Evolutionary conservation across 805 yeast species (phyloP).

Genomic region (Starmerella floris): DNA sequence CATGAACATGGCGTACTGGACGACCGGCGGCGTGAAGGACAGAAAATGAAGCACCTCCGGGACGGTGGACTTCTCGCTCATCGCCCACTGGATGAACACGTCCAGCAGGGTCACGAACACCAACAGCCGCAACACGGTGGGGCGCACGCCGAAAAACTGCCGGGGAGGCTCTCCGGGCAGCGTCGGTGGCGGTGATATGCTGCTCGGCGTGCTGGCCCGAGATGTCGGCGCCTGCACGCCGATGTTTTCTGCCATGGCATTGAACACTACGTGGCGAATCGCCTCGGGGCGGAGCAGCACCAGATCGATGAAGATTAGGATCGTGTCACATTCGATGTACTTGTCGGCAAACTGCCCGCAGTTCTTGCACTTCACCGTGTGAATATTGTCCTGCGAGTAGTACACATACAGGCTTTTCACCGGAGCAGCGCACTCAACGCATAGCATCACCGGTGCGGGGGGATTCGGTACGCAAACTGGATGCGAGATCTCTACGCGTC

Average conservation of each 20-base stretch:
- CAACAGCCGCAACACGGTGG: constrained; percentile 23
- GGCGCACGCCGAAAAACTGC: not conserved
- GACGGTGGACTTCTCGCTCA: constrained; percentile 50
- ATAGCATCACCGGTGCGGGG: constrained; percentile 60
- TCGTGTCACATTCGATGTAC: constrained; percentile 81
- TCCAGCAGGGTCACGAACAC: constrained; percentile 64
- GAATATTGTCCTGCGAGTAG: constrained; percentile 66
- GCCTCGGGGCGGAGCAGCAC: constrained; percentile 73
- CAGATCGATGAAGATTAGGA: constrained; percentile 70
- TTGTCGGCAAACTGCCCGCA: constrained; percentile 75
- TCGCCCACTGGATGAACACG: constrained; percentile 84
- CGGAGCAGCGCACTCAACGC: constrained; percentile 71
- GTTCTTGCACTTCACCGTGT: constrained; percentile 57
- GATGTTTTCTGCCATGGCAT: constrained; percentile 31
- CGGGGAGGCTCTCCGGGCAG: not conserved
- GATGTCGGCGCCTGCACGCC: not conserved
- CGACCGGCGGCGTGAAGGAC: constrained; percentile 23
- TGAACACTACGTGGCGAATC: constrained; percentile 67
- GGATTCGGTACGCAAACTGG: too few relatives aligned
- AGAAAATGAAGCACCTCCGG: constrained; percentile 20
- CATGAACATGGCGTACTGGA: constrained; percentile 31
- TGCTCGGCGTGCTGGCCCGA: not conserved
- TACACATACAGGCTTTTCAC: constrained; percentile 52
- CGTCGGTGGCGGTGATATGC: not conserved
- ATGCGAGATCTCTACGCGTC: too few relatives aligned